Percentiles rank a stretch among this genome's conserved stretches.
phyloP scores from a whole-genome alignment of 306 rosid species.

The Cotoneaster glaucophyllus region DNA sequence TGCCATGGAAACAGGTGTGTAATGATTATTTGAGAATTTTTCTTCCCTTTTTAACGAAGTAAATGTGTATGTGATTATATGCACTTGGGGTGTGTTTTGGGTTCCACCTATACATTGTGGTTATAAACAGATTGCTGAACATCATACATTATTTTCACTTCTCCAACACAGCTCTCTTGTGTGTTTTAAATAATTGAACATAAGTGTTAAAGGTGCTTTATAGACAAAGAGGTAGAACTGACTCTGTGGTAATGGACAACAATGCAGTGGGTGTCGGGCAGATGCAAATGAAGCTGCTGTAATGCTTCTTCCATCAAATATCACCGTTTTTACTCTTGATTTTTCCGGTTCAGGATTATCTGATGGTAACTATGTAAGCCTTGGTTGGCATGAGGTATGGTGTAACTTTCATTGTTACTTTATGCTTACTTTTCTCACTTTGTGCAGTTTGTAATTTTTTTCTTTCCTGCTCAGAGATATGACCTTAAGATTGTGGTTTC shows the following conservation, averaged over 20 bases:
- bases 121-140: background rate
- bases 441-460: constrained; percentile 19
- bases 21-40: constrained; percentile 6
- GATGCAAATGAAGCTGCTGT: constrained; percentile 97
- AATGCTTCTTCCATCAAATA: constrained; percentile 86
- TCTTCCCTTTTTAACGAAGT: background rate
- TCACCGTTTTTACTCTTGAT: constrained; percentile 95
- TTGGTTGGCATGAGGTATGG: constrained; percentile 99
- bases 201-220: background rate
- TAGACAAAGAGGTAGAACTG: constrained; percentile 5
- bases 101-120: background rate
- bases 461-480: constrained; percentile 55
- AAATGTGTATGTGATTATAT: constrained; percentile 5
- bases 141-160: background rate
- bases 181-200: constrained; percentile 3
- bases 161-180: constrained; percentile 1
- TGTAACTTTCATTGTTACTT: constrained; percentile 19
- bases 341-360: constrained; percentile 98
- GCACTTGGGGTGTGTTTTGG: background rate
- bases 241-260: constrained; percentile 23
- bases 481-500: constrained; percentile 86
- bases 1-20: constrained; percentile 97
- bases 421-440: constrained; percentile 14
- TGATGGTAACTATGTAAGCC: constrained; percentile 93
- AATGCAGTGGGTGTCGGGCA: constrained; percentile 94